Evolutionary conservation across 176 grass and related monocot species (phyloP).

Genomic region (Zizania latifolia): DNA sequence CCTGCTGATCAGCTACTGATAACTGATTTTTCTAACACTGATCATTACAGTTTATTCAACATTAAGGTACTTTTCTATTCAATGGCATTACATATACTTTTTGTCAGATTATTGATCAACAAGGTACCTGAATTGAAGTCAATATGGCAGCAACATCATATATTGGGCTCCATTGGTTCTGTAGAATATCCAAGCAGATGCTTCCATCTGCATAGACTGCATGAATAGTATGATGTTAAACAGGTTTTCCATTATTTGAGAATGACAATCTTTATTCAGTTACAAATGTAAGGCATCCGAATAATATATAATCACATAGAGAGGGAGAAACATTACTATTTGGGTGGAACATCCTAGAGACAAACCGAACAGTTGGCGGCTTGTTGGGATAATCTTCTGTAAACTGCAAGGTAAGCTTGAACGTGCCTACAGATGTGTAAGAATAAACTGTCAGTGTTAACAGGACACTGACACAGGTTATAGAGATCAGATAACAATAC

Average conservation of each 20-base stretch:
- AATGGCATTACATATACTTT: neutral
- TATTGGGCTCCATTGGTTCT: slow-evolving; percentile 99
- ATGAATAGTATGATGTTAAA: slow-evolving; percentile 22
- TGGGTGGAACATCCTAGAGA: slow-evolving; percentile 98
- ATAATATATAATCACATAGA: neutral
- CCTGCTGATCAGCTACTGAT: no score
- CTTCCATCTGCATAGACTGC: slow-evolving; percentile 99
- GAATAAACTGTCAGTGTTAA: slow-evolving; percentile 7
- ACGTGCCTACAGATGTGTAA: slow-evolving; percentile 60
- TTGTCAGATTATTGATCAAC: neutral
- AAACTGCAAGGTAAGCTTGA: slow-evolving; percentile 93
- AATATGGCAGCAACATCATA: slow-evolving; percentile 99
- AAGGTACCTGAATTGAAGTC: slow-evolving; percentile 89
- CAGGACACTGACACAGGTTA: neutral
- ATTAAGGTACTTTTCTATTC: slow-evolving; percentile 3
- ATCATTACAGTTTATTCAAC: no score
- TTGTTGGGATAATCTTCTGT: slow-evolving; percentile 99
- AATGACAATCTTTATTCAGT: neutral
- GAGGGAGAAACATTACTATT: slow-evolving; percentile 62
- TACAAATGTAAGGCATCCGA: neutral
- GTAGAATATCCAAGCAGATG: slow-evolving; percentile 98
- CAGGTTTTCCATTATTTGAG: neutral
- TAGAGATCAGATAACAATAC: slow-evolving; percentile 15
- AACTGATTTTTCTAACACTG: no score
- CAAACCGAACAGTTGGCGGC: slow-evolving; percentile 88